Percentiles rank a stretch among this genome's conserved stretches.
These are phyloP conservation scores for Cercospora sesami DNA, from an alignment of 2,329 filamentous ascomycete species.

Conservation along the genomic window DNA sequence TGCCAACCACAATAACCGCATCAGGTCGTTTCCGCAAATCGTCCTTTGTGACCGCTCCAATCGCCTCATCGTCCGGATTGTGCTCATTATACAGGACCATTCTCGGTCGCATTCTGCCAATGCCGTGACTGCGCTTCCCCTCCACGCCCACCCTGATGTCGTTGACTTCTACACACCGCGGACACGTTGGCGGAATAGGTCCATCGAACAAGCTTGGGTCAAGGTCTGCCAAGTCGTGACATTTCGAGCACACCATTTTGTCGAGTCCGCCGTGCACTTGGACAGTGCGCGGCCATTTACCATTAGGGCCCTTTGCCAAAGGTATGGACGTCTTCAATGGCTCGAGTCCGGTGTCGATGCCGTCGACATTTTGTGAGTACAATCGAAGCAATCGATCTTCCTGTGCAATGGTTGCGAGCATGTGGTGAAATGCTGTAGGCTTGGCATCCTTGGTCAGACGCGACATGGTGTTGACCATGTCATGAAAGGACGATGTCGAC, in stretches of 20 bases:
- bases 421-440: constrained; percentile 88
- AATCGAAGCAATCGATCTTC: constrained; percentile 85
- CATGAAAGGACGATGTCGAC: constrained; percentile 87
- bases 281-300: constrained; percentile 88
- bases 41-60: constrained; percentile 82
- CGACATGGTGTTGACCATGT: constrained; percentile 90
- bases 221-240: constrained; percentile 73
- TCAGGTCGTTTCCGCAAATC: constrained; percentile 85
- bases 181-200: constrained; percentile 77
- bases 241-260: constrained; percentile 97
- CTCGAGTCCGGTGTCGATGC: constrained; percentile 80
- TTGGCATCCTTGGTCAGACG: constrained; percentile 72
- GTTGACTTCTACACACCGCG: constrained; percentile 72
- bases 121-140: constrained; percentile 88
- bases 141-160: constrained; percentile 70
- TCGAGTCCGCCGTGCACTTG: constrained; percentile 91
- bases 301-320: constrained; percentile 67
- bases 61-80: constrained; percentile 94
- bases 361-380: constrained; percentile 96
- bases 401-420: constrained; percentile 83
- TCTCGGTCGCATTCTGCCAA: constrained; percentile 82
- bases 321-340: constrained; percentile 80
- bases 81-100: constrained; percentile 98
- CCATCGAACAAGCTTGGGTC: constrained; percentile 78
- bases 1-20: constrained; percentile 91